A percentile compares a stretch with the other conserved stretches of the same genome.
These are phyloP conservation scores for Babesia bigemina DNA, from an alignment of 169 alveolate species.

Conservation along the genomic window DNA sequence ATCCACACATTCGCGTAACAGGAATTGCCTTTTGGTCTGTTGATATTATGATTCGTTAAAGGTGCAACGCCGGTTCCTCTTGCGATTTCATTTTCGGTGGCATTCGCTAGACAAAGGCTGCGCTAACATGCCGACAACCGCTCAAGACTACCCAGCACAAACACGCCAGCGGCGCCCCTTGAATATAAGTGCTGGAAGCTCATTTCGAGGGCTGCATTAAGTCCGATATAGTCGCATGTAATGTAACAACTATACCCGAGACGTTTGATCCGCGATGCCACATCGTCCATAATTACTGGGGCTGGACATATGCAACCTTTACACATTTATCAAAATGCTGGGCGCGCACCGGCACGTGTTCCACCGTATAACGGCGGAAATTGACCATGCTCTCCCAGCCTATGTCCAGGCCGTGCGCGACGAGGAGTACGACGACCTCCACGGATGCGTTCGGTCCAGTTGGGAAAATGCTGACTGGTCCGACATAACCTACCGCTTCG, in stretches of 20 bases:
- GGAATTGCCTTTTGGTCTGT: no score
- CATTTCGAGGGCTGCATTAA: neutral
- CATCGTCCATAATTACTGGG: neutral
- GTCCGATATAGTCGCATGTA: neutral
- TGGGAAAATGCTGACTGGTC: slow-evolving; percentile 36
- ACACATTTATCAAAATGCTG: slow-evolving; percentile 6
- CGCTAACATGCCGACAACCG: no score
- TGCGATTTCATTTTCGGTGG: no score
- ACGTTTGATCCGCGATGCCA: slow-evolving; percentile 4
- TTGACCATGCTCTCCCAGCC: slow-evolving; percentile 56
- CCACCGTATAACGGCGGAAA: slow-evolving; percentile 44
- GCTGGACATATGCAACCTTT: neutral
- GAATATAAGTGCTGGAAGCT: neutral
- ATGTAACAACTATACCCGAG: neutral
- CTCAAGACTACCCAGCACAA: no score
- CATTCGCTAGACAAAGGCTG: no score
- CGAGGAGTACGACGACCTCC: slow-evolving; percentile 22
- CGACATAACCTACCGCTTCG: slow-evolving; percentile 17
- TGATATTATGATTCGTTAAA: no score
- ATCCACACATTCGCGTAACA: no score
- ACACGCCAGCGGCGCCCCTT: neutral
- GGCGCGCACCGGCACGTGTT: slow-evolving; percentile 18
- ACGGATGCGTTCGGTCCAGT: slow-evolving; percentile 10
- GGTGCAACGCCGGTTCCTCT: no score
- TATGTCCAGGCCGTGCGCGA: slow-evolving; percentile 29